Percentiles rank a stretch among this genome's conserved stretches.
These are phyloP conservation scores for Astragalus membranaceus DNA, from an alignment of 306 rosid genomes.

Conservation along the genomic window DNA sequence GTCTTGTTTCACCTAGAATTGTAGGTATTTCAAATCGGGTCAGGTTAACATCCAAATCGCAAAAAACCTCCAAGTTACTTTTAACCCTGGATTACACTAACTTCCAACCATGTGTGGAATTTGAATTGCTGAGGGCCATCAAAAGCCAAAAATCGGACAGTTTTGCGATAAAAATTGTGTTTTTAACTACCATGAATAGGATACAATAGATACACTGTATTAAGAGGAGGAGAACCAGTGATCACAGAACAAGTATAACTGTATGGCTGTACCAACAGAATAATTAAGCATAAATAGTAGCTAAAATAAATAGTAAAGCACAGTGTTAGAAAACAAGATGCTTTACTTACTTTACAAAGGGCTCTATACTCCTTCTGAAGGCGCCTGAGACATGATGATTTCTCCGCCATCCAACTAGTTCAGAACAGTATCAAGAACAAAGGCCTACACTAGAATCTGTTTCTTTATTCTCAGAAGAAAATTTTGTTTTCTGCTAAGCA, in stretches of 20 bases:
- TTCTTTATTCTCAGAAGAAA: slow-evolving; percentile 12
- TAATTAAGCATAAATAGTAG: background rate
- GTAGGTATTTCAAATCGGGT: no score
- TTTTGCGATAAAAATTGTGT: no score
- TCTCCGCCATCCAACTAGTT: slow-evolving; percentile 75
- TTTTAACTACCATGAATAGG: no score
- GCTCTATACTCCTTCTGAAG: slow-evolving; percentile 98
- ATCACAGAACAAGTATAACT: slow-evolving; percentile 4
- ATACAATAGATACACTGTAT: no score
- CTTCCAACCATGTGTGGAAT: no score
- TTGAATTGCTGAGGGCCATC: no score
- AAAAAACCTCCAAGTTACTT: no score
- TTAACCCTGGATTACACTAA: no score
- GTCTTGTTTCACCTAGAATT: no score
- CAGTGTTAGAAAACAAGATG: slow-evolving; percentile 7
- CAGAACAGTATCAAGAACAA: slow-evolving; percentile 18
- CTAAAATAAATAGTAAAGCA: slow-evolving; percentile 6
- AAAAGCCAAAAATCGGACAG: no score
- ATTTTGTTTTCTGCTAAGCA: slow-evolving; percentile 27
- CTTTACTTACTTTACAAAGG: slow-evolving; percentile 88
- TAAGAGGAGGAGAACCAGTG: background rate
- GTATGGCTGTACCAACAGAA: background rate
- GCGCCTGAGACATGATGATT: slow-evolving; percentile 85
- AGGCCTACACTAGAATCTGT: slow-evolving; percentile 4
- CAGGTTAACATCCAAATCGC: no score